Base-by-base conservation (phyloP, 768 basidiomycete species). In the Panaeolus papilionaceus region DNA sequence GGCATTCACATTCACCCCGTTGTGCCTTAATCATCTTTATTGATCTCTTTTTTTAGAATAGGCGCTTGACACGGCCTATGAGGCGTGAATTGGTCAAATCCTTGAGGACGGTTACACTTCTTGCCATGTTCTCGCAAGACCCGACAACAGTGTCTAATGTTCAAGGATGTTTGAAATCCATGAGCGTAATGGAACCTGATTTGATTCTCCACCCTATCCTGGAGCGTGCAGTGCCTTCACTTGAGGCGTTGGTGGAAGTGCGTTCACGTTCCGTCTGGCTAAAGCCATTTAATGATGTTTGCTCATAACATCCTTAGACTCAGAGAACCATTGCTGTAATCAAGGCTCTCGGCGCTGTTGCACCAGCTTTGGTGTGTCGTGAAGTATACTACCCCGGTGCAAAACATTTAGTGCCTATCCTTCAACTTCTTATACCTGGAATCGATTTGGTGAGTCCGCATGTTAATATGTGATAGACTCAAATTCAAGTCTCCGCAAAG, bases 41-140 rank as follows among this genome's bases (percentile, higher is more conserved):
- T 61, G 12, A 61, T 67, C 20, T 38, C 37, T n/a, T 51, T 38
- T 39, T 62, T 20, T 67, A 91, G 88, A 84, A 89, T 72, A 92
- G 94, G 70, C 87, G 94, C 26, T 79, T 97, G 63, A 96, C 94
- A 0, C 83, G 82, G 42, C 78, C 80, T 61, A 96, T 97, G 89
- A 92, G 88, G 73, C 85, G 90, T 62, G 94, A 96, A 74, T 87
- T 97, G 20, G 94, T 95, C 20, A 90, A 92, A 70, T 90, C 88
- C 26, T 81, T 96, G 42, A 81, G 93, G 67, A 95, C 94, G 0
- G 92, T 96, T 14, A 88, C 90, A 0, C 81, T 97, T 37, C 83
- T 96, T n/a, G 90, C 93, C 2, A 95, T 96, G 88, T 97, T 96
- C 80, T 94, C 92, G 9, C 92, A 92, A 74, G 93, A 95, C 74